A percentile compares a stretch with the other conserved stretches of the same genome.
These are phyloP conservation scores for Candida pini DNA, from an alignment of 805 yeast genomes.

Conservation along the genomic window DNA sequence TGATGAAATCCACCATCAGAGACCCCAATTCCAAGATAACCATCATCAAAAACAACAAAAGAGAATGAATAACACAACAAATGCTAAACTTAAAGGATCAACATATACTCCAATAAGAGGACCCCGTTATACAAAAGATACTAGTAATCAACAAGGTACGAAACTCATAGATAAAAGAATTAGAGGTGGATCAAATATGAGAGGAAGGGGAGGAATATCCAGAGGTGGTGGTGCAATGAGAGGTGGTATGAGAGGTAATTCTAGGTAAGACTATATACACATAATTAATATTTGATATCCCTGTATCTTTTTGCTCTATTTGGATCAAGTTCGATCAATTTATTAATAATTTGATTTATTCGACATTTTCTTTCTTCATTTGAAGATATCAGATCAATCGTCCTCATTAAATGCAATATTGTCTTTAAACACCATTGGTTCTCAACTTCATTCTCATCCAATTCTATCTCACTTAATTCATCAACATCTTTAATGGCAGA, in stretches of 20 bases:
- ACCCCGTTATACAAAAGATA: too few species aligned
- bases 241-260: constrained; percentile 1
- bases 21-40: too few species aligned
- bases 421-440: constrained; percentile 75
- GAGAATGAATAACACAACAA: constrained; percentile 3
- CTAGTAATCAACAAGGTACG: constrained; percentile 1
- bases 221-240: constrained; percentile 5
- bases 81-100: too few species aligned
- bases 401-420: constrained; percentile 40
- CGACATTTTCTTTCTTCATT: constrained; percentile 12
- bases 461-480: constrained; percentile 69
- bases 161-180: not conserved
- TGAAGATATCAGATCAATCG: constrained; percentile 13
- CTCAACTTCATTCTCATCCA: constrained; percentile 56
- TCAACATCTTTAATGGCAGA: constrained; percentile 43
- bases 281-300: too few species aligned
- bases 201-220: constrained; percentile 1
- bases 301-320: constrained; percentile 55
- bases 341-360: constrained; percentile 27
- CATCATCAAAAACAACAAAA: constrained; percentile 4
- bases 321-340: constrained; percentile 55
- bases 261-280: too few species aligned
- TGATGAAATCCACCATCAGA: too few species aligned
- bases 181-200: not conserved
- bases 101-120: too few species aligned